These are phyloP conservation scores for Epichloe elymi DNA, from an alignment of 2,329 filamentous ascomycete genomes.

Conservation along the genomic window DNA sequence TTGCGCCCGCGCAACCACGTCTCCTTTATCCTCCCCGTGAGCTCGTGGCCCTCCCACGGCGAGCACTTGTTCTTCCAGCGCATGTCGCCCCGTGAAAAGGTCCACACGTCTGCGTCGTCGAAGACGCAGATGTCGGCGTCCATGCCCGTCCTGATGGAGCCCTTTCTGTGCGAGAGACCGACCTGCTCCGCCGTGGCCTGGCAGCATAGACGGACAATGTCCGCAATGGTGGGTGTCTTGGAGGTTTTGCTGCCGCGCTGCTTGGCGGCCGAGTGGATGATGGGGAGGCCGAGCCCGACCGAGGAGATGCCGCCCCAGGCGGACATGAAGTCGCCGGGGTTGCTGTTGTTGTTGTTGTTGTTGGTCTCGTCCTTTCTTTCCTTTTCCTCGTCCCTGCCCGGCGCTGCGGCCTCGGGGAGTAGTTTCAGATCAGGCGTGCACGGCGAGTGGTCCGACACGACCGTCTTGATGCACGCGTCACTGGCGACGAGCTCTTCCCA, in stretches of 20 bases:
- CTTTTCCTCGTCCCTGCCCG: too few relatives aligned
- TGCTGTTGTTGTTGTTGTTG: neutral
- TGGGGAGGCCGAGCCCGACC: constrained; percentile 82
- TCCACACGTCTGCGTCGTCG: constrained; percentile 70
- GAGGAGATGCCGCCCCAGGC: constrained; percentile 95
- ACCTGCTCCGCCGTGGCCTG: constrained; percentile 81
- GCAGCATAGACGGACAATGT: constrained; percentile 77
- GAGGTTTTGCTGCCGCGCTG: constrained; percentile 41
- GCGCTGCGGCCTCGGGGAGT: constrained; percentile 39
- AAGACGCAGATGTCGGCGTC: constrained; percentile 88
- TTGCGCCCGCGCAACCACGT: constrained; percentile 71
- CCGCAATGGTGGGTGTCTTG: constrained; percentile 43
- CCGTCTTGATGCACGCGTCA: constrained; percentile 75
- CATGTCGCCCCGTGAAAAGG: constrained; percentile 66
- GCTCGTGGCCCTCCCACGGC: constrained; percentile 71
- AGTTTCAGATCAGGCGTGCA: constrained; percentile 93
- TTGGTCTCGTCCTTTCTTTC: neutral
- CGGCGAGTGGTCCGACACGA: constrained; percentile 92
- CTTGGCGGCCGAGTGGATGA: constrained; percentile 68
- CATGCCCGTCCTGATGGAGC: constrained; percentile 61
- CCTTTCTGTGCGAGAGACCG: constrained; percentile 68
- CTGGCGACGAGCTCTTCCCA: constrained; percentile 65
- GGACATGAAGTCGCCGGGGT: constrained; percentile 73
- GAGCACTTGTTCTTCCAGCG: constrained; percentile 88
- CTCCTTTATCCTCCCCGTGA: constrained; percentile 67